Evolutionary conservation across 2,329 filamentous ascomycete species (phyloP).

Genomic region (Nigrospora osmanthi): DNA sequence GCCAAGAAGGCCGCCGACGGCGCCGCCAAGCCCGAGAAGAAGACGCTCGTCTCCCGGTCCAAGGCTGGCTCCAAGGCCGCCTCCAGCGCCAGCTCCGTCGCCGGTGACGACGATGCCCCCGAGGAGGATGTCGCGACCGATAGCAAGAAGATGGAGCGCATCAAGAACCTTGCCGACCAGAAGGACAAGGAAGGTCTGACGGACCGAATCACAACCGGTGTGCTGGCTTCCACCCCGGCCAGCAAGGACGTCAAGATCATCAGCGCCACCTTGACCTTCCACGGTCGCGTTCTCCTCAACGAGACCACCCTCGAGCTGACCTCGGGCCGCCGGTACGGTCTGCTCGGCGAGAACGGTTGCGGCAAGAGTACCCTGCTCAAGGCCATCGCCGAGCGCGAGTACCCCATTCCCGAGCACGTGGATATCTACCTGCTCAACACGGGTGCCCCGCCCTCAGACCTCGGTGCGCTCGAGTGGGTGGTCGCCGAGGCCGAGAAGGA

Average conservation of each 20-base stretch:
- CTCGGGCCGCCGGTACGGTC: slow-evolving; percentile 86
- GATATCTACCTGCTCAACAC: slow-evolving; percentile 99
- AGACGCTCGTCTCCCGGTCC: slow-evolving; percentile 59
- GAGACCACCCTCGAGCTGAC: slow-evolving; percentile 91
- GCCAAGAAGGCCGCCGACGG: slow-evolving; percentile 66
- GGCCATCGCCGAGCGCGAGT: slow-evolving; percentile 88
- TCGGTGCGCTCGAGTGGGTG: slow-evolving; percentile 95
- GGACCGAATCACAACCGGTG: slow-evolving; percentile 96
- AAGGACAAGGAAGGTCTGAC: slow-evolving; percentile 95
- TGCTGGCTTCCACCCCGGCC: slow-evolving; percentile 73
- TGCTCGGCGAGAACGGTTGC: slow-evolving; percentile 97
- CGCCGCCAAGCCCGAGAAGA: slow-evolving; percentile 69
- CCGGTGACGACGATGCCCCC: slow-evolving; percentile 58
- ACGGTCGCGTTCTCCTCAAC: slow-evolving; percentile 91
- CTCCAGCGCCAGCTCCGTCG: slow-evolving; percentile 57
- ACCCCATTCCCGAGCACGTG: slow-evolving; percentile 89
- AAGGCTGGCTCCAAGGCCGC: slow-evolving; percentile 61
- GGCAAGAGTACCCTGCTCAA: slow-evolving; percentile 98
- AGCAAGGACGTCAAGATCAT: slow-evolving; percentile 97
- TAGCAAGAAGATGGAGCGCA: slow-evolving; percentile 66
- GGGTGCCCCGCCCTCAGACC: slow-evolving; percentile 80
- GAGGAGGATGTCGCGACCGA: slow-evolving; percentile 63
- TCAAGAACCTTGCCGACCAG: slow-evolving; percentile 84
- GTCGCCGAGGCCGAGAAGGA: slow-evolving; percentile 85
- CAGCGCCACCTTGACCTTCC: slow-evolving; percentile 89